These are phyloP conservation scores for Crithidia thermophila DNA, from an alignment of 208 protist species.

Conservation along the genomic window DNA sequence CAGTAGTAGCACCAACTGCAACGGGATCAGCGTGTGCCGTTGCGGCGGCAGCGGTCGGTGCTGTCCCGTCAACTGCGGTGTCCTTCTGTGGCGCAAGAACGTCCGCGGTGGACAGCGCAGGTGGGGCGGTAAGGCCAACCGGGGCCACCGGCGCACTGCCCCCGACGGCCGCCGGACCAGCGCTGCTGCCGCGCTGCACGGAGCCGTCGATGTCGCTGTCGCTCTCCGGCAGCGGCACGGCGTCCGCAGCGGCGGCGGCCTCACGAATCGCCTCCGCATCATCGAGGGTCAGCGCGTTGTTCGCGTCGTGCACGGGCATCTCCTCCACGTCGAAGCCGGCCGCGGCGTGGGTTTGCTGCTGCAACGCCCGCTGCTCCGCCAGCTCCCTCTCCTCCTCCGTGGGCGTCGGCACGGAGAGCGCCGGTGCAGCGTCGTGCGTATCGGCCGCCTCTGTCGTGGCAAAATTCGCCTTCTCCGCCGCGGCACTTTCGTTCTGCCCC, in stretches of 20 bases:
- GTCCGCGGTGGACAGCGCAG: no score
- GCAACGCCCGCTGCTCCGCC: constrained; percentile 18
- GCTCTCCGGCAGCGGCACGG: constrained; percentile 26
- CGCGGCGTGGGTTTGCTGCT: constrained; percentile 31
- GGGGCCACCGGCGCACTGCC: neutral
- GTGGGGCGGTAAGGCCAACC: neutral
- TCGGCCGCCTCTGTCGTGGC: no score
- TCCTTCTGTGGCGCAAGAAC: no score
- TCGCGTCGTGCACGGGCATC: constrained; percentile 25
- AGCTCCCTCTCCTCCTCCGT: constrained; percentile 14
- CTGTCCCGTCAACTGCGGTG: no score
- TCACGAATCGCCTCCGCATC: constrained; percentile 18
- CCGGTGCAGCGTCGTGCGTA: neutral
- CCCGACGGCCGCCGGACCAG: neutral
- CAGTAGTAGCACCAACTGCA: neutral
- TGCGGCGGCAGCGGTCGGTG: neutral
- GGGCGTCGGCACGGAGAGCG: neutral
- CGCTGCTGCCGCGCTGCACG: neutral
- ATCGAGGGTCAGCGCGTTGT: constrained; percentile 23
- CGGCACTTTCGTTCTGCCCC: no score
- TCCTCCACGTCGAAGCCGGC: constrained; percentile 40
- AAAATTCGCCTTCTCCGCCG: no score
- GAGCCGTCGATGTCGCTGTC: constrained; percentile 13
- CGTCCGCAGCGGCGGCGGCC: constrained; percentile 4
- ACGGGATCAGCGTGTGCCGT: neutral